phyloP scores from a whole-genome alignment of 192 early-diverging fungal species.

The Dissophora ornata region DNA sequence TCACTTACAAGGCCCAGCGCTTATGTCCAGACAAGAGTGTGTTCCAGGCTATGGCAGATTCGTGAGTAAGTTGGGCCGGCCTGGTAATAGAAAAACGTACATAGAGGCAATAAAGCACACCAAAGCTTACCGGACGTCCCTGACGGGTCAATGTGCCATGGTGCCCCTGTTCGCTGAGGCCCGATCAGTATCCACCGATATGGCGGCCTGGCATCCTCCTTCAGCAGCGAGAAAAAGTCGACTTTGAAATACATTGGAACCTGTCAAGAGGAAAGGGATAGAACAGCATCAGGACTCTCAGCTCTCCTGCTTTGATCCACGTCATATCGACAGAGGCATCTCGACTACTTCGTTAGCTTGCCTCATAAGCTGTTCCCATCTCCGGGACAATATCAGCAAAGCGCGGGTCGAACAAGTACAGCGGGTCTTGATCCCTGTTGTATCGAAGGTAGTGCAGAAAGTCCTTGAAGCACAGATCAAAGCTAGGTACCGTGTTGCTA shows the following conservation, averaged over 20 bases:
- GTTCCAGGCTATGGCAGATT: constrained; percentile 55
- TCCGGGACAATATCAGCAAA: constrained; percentile 52
- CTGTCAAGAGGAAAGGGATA: constrained; percentile 7
- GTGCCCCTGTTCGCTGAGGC: constrained; percentile 56
- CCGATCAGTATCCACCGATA: constrained; percentile 62
- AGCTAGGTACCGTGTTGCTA: constrained; percentile 27
- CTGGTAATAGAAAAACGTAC: too few relatives aligned
- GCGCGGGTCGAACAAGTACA: constrained; percentile 59
- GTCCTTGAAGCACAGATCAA: constrained; percentile 35
- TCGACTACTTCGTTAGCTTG: too few relatives aligned
- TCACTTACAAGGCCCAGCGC: constrained; percentile 64
- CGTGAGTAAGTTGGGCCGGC: too few relatives aligned
- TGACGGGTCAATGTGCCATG: constrained; percentile 59
- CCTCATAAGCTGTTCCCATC: constrained; percentile 54
- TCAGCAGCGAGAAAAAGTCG: constrained; percentile 54
- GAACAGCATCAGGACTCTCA: too few relatives aligned
- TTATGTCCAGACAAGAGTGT: constrained; percentile 58
- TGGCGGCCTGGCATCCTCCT: constrained; percentile 36
- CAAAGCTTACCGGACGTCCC: constrained; percentile 58
- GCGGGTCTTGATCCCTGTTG: constrained; percentile 56
- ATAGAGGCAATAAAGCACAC: too few relatives aligned
- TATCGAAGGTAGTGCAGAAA: constrained; percentile 51
- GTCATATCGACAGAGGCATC: too few relatives aligned
- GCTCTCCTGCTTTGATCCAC: too few relatives aligned
- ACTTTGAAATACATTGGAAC: constrained; percentile 55